Conservation (phyloP, 345 rosid species). For the Populus pruinosa region DNA sequence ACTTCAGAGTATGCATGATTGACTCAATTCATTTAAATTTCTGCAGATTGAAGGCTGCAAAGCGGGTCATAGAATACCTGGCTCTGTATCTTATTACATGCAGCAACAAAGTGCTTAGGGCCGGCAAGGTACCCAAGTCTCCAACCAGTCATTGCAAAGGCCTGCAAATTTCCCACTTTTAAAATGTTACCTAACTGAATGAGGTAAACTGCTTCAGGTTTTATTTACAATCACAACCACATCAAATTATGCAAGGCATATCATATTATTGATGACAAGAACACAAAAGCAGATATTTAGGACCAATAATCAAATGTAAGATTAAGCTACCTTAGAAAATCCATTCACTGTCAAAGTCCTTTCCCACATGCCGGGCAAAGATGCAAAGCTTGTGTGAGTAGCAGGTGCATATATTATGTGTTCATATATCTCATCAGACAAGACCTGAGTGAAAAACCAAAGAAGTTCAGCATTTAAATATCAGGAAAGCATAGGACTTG, state of each 20-base stretch:
- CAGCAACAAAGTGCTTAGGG: constrained; percentile 85
- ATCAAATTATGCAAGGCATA: neutral
- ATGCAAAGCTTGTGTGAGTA: constrained; percentile 89
- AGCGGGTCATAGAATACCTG: constrained; percentile 51
- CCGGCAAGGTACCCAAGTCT: constrained; percentile 95
- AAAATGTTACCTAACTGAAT: constrained; percentile 10
- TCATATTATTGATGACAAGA: neutral
- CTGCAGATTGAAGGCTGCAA: neutral
- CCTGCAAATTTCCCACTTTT: constrained; percentile 42
- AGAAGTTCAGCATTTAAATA: constrained; percentile 19
- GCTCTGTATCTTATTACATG: constrained; percentile 94
- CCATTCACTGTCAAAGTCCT: constrained; percentile 95
- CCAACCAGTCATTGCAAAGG: constrained; percentile 99
- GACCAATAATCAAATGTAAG: neutral
- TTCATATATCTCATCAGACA: constrained; percentile 97
- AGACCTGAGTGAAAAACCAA: constrained; percentile 42
- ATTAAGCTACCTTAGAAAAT: constrained; percentile 76
- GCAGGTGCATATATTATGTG: constrained; percentile 94
- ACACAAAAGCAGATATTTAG: neutral
- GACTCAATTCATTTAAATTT: neutral
- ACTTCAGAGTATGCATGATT: neutral
- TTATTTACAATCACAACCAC: constrained; percentile 1
- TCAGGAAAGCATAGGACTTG: neutral
- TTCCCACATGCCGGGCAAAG: constrained; percentile 89
- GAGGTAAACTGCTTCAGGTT: neutral